phyloP scores from a whole-genome alignment of 352 stramenopile genomes.

The Sclerospora graminicola region DNA sequence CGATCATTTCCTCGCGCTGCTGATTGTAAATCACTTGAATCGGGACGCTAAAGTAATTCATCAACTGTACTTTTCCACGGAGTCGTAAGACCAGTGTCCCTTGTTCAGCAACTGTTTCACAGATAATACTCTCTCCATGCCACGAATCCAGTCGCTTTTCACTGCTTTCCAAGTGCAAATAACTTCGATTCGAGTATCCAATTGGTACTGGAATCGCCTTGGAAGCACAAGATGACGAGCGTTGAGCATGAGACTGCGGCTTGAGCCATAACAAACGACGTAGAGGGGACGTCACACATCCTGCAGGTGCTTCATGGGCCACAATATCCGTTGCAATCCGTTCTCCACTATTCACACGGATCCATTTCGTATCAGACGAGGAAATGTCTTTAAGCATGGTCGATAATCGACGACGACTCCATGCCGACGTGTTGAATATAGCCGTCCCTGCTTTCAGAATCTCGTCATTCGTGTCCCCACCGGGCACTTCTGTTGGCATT shows the following conservation, averaged over 20 bases:
- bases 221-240: slow-evolving; percentile 15
- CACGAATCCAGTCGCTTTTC: slow-evolving; percentile 49
- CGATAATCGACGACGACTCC: slow-evolving; percentile 54
- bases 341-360: slow-evolving; percentile 50
- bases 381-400: slow-evolving; percentile 73
- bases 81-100: slow-evolving; percentile 72
- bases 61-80: slow-evolving; percentile 67
- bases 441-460: slow-evolving; percentile 32
- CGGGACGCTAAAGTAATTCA: slow-evolving; percentile 59
- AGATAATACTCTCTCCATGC: slow-evolving; percentile 76
- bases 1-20: slow-evolving; percentile 38
- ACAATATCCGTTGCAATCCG: slow-evolving; percentile 68
- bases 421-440: slow-evolving; percentile 42
- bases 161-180: slow-evolving; percentile 67
- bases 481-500: slow-evolving; percentile 40
- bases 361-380: slow-evolving; percentile 56
- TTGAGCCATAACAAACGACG: slow-evolving; percentile 70
- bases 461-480: slow-evolving; percentile 28
- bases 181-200: slow-evolving; percentile 79
- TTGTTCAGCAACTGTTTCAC: slow-evolving; percentile 77
- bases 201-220: slow-evolving; percentile 83
- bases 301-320: slow-evolving; percentile 72
- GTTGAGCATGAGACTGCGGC: slow-evolving; percentile 41
- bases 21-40: slow-evolving; percentile 77
- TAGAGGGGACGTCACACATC: slow-evolving; percentile 66